Evolutionary conservation across 2,329 filamentous ascomycete species (phyloP).

Genomic region (Scedosporium apiospermum): DNA sequence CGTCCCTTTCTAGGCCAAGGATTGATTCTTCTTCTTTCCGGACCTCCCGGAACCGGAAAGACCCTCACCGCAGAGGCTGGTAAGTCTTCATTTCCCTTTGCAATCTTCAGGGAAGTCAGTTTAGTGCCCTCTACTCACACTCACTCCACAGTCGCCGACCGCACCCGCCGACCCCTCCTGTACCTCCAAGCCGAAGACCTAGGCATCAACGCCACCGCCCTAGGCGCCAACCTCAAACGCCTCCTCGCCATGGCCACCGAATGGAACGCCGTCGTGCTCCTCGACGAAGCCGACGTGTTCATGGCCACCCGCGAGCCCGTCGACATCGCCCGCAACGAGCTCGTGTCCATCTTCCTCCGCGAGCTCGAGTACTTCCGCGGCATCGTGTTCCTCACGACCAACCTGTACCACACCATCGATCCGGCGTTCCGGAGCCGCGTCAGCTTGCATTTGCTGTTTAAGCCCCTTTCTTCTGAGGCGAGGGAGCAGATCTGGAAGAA

Average conservation of each 20-base stretch:
- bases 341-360: slow-evolving; percentile 36
- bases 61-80: slow-evolving; percentile 69
- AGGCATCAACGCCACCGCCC: slow-evolving; percentile 28
- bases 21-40: slow-evolving; percentile 34
- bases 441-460: slow-evolving; percentile 36
- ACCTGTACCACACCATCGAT: slow-evolving; percentile 31
- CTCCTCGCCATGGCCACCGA: slow-evolving; percentile 37
- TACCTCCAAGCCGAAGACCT: slow-evolving; percentile 37
- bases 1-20: slow-evolving; percentile 21
- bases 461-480: slow-evolving; percentile 25
- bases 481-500: slow-evolving; percentile 34
- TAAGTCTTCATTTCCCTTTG: neutral
- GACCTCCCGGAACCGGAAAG: slow-evolving; percentile 80
- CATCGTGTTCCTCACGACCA: slow-evolving; percentile 36
- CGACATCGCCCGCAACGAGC: slow-evolving; percentile 37
- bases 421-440: slow-evolving; percentile 35
- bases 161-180: slow-evolving; percentile 33
- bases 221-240: slow-evolving; percentile 37
- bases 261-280: slow-evolving; percentile 41
- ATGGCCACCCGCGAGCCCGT: slow-evolving; percentile 34
- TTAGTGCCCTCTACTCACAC: neutral
- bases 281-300: slow-evolving; percentile 46
- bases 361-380: slow-evolving; percentile 36
- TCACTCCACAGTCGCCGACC: slow-evolving; percentile 23
- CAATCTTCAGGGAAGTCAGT: neutral